Evolutionary conservation across 352 stramenopile genomes (phyloP).

Genomic region (Globisporangium paddicum): DNA sequence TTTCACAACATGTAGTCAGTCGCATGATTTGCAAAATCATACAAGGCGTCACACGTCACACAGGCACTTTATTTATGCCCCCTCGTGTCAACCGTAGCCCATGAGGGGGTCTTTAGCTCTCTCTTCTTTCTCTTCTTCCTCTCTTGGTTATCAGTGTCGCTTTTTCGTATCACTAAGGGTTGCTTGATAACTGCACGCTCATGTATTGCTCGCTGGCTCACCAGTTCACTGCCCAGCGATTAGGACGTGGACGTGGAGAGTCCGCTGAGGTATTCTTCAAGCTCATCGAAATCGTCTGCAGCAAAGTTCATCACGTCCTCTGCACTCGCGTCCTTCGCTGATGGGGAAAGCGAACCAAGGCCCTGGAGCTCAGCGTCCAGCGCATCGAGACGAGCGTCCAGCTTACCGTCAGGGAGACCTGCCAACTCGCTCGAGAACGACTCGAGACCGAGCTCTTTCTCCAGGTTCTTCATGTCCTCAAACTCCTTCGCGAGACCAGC

Average conservation of each 20-base stretch:
- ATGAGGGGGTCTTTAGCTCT: not conserved
- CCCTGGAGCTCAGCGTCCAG: slow-evolving; percentile 75
- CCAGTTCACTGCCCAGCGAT: not conserved
- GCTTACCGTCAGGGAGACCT: slow-evolving; percentile 38
- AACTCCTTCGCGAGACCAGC: slow-evolving; percentile 62
- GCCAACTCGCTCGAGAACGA: slow-evolving; percentile 45
- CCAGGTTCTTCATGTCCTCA: slow-evolving; percentile 78
- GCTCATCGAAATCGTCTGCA: slow-evolving; percentile 84
- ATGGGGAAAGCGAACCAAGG: slow-evolving; percentile 36
- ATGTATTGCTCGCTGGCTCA: not conserved
- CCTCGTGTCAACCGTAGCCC: not conserved
- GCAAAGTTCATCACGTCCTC: slow-evolving; percentile 84
- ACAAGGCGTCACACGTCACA: slow-evolving; percentile 5
- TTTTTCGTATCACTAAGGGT: not conserved
- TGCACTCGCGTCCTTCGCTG: slow-evolving; percentile 33
- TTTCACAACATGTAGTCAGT: not conserved
- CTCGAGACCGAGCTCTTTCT: slow-evolving; percentile 79
- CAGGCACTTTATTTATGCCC: slow-evolving; percentile 11
- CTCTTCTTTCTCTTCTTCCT: too few relatives aligned
- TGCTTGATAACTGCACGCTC: not conserved
- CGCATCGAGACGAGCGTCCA: slow-evolving; percentile 58
- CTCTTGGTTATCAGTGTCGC: not conserved
- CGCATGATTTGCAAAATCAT: not conserved
- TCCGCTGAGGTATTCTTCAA: slow-evolving; percentile 84
- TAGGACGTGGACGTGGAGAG: slow-evolving; percentile 44